phyloP scores from a whole-genome alignment of 345 rosid species.

The Balakata baccata region DNA sequence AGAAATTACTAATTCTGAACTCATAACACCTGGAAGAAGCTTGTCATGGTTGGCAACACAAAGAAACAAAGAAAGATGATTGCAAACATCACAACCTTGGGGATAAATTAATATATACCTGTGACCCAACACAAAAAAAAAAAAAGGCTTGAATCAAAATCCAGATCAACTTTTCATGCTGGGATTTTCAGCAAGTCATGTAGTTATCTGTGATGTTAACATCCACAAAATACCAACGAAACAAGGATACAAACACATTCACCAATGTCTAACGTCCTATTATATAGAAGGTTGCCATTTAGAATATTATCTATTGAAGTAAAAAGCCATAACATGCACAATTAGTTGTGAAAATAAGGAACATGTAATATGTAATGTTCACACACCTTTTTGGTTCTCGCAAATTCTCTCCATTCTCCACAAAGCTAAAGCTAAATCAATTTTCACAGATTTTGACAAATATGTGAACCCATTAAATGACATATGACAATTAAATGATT shows the following conservation, averaged over 20 bases:
- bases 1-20: neutral
- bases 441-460: too few species aligned
- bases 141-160: slow-evolving; percentile 9
- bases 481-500: too few species aligned
- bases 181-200: neutral
- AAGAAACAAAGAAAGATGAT: slow-evolving; percentile 88
- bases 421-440: too few species aligned
- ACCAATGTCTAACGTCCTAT: neutral
- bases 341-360: too few species aligned
- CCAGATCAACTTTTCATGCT: neutral
- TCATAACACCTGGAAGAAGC: slow-evolving; percentile 79
- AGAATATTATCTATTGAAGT: neutral
- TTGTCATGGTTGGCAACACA: slow-evolving; percentile 89
- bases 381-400: too few species aligned
- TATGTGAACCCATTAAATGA: too few species aligned
- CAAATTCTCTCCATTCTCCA: too few species aligned
- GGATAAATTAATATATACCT: slow-evolving; percentile 94
- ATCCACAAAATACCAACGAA: neutral
- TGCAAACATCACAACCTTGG: slow-evolving; percentile 84
- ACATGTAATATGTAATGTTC: too few species aligned
- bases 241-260: neutral
- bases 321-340: neutral
- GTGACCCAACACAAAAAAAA: slow-evolving; percentile 28
- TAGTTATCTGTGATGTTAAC: neutral
- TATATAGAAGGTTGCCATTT: neutral